Evolutionary conservation across 1,139 yeast species (phyloP).

Genomic region (Suhomyces ambrosiae): DNA sequence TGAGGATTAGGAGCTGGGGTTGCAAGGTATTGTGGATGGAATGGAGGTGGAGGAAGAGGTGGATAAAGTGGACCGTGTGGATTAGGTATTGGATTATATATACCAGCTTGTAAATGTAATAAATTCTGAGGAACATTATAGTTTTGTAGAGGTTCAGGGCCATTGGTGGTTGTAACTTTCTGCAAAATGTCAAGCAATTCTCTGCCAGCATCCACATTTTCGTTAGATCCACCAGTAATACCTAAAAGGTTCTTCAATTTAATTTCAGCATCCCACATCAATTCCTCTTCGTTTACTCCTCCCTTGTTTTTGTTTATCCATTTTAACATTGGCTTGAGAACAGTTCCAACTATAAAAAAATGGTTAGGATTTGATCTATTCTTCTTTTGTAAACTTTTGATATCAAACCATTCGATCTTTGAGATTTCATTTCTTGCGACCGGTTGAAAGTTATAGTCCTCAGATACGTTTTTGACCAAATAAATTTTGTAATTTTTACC

Average conservation of each 20-base stretch:
- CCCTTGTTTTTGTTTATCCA: slow-evolving; percentile 57
- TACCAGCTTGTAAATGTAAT: slow-evolving; percentile 9
- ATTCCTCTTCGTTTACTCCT: slow-evolving; percentile 57
- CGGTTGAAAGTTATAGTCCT: slow-evolving; percentile 72
- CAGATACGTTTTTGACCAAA: slow-evolving; percentile 78
- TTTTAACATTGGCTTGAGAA: slow-evolving; percentile 59
- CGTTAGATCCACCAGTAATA: slow-evolving; percentile 34
- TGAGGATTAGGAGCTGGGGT: slow-evolving; percentile 36
- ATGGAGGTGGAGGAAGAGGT: slow-evolving; percentile 10
- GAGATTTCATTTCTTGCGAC: slow-evolving; percentile 85
- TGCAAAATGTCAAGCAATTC: slow-evolving; percentile 68
- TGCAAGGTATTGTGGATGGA: slow-evolving; percentile 28
- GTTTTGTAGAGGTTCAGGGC: slow-evolving; percentile 6
- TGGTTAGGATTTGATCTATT: slow-evolving; percentile 46
- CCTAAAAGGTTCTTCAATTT: slow-evolving; percentile 68
- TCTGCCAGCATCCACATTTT: slow-evolving; percentile 68
- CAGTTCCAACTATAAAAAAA: slow-evolving; percentile 59
- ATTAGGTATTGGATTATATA: slow-evolving; percentile 10
- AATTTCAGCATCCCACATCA: slow-evolving; percentile 58
- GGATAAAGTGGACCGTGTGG: slow-evolving; percentile 23
- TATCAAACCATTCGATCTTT: slow-evolving; percentile 49
- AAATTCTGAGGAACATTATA: slow-evolving; percentile 12
- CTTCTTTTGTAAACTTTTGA: slow-evolving; percentile 37
- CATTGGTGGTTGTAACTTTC: slow-evolving; percentile 28
- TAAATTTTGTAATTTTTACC: slow-evolving; percentile 89